Percentiles rank a stretch among this genome's conserved stretches.
Conservation (phyloP, 1,139 yeast species). For the Blastobotrys indianensis region DNA sequence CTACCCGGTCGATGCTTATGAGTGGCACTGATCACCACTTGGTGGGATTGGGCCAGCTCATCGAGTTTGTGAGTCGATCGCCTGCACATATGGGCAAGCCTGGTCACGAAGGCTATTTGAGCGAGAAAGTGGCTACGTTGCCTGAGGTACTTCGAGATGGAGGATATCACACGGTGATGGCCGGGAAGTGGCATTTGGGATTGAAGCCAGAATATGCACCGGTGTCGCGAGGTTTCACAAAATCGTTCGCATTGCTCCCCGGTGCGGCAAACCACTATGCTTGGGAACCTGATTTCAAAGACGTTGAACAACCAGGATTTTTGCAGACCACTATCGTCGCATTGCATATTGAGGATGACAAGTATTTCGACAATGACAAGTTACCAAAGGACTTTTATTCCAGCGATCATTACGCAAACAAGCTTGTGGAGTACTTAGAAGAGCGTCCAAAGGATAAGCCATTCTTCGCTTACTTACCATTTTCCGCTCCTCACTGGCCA, state of each 20-base stretch:
- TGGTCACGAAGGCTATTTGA: slow-evolving; percentile 53
- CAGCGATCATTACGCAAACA: slow-evolving; percentile 42
- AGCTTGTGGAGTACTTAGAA: slow-evolving; percentile 36
- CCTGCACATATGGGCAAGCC: slow-evolving; percentile 35
- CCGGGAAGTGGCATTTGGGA: slow-evolving; percentile 60
- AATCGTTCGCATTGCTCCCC: slow-evolving; percentile 46
- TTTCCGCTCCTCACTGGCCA: slow-evolving; percentile 61
- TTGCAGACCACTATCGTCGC: slow-evolving; percentile 16
- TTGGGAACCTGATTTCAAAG: slow-evolving; percentile 35
- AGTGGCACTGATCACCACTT: slow-evolving; percentile 59
- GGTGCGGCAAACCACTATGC: slow-evolving; percentile 57
- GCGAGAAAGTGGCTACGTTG: slow-evolving; percentile 47
- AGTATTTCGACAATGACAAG: slow-evolving; percentile 33
- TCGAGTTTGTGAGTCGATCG: slow-evolving; percentile 40
- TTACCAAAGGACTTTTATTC: slow-evolving; percentile 47
- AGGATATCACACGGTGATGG: slow-evolving; percentile 45
- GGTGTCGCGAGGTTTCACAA: slow-evolving; percentile 45
- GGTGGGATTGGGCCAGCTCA: slow-evolving; percentile 59
- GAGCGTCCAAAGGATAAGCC: slow-evolving; percentile 34
- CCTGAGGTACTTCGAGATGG: slow-evolving; percentile 47
- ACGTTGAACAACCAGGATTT: slow-evolving; percentile 8
- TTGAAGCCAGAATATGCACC: slow-evolving; percentile 46
- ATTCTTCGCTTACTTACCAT: slow-evolving; percentile 48
- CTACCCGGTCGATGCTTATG: slow-evolving; percentile 58
- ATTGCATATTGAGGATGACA: slow-evolving; percentile 39